Evolutionary conservation across 768 basidiomycete genomes (phyloP), one percentile per base, ranked within the genome.

Genomic region (Collybia sp.): DNA sequence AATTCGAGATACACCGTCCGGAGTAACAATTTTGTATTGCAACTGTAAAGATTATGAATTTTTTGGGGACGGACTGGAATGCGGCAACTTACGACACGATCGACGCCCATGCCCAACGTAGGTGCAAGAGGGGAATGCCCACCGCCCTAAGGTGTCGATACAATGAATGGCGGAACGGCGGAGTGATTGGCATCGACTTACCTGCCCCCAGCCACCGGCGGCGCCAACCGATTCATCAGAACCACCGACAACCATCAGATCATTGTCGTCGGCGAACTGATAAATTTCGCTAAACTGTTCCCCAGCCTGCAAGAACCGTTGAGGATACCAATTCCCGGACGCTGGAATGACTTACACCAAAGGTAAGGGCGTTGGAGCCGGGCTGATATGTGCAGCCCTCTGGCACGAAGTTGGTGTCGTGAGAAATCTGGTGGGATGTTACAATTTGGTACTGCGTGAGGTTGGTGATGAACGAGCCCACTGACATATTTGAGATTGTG

Each of bases 21-120:
- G 76, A 2, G 77, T 79, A 5, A 80, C 77, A 4, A 80, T 59
- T 48, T 73, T 74, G 57, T 69, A 72, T 57, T 82, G 63, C 2
- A 79, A 64, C 70, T 73, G 44, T 35, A 2, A 37, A 40, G 20
- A 2, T 30, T 15, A 4, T 37, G 10, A 10, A 6, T 43, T 37
- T 34, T 16, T 16, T n/a, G n/a, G n/a, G 17, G 2, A 15, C 12
- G 5, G 6, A 15, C 32, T 11, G 25, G 0, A 38, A 17, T 5
- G 12, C 8, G n/a, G 19, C 30, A n/a, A 50, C 69, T 49, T 50
- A 75, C 75, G 16, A 68, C 72, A 19, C 73, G 61, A 55, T 75
- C 74, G 5, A 67, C 73, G 0, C 70, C 74, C 9, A 76, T 58
- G 12, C 75, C 75, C 60, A 74, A 65, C 2, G 65, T 68, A 34